These are phyloP conservation scores for Larix sibirica DNA, from an alignment of 83 land plant genomes.

Conservation along the genomic window DNA sequence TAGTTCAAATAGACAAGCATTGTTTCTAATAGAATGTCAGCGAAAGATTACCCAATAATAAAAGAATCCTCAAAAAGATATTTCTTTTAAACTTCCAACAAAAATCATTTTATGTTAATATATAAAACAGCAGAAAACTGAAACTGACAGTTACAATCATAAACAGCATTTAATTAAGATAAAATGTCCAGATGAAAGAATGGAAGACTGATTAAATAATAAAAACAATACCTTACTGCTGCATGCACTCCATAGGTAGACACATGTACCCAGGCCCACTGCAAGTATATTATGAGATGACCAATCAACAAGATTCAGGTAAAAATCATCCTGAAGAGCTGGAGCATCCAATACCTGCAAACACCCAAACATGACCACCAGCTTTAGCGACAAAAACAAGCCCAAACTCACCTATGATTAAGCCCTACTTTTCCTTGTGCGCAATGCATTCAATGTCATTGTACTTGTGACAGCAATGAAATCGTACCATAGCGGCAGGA, in stretches of 20 bases:
- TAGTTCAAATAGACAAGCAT: neutral
- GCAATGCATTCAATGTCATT: neutral
- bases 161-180: no score
- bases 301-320: slow-evolving; percentile 95
- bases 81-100: neutral
- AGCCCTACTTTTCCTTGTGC: neutral
- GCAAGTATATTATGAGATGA: slow-evolving; percentile 90
- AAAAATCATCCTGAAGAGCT: slow-evolving; percentile 93
- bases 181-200: neutral
- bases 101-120: neutral
- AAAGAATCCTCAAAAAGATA: neutral
- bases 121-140: neutral
- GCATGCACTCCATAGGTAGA: slow-evolving; percentile 98
- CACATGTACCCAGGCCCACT: slow-evolving; percentile 92
- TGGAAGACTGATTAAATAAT: neutral
- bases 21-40: neutral
- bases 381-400: neutral
- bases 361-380: neutral
- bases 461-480: neutral
- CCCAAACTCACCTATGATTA: neutral
- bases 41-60: neutral
- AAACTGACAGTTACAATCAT: no score
- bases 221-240: slow-evolving; percentile 83
- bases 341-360: slow-evolving; percentile 93
- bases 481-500: neutral